Base-by-base conservation (phyloP, 1,139 yeast genomes). In the Saccharomyces hybrid region DNA sequence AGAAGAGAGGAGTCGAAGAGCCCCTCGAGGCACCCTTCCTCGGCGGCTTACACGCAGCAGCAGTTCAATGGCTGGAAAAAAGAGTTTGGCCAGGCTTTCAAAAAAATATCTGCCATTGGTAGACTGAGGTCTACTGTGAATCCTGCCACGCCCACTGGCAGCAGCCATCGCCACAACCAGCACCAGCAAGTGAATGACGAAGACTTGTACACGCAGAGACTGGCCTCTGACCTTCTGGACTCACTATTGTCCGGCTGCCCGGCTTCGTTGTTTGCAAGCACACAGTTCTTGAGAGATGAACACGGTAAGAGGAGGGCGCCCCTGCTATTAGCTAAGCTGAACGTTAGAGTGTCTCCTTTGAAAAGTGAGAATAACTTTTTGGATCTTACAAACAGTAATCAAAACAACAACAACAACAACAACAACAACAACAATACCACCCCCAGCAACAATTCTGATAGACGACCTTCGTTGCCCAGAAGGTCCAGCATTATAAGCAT, bases 241-340 rank as follows among this genome's bases (percentile, higher is more conserved):
- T 80, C 88, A 48, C 74, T 90, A 57, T 63, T 81, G 1, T 75
- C 88, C 5, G 96, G 88, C n/a, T 78, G 86, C 4, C 95, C 97
- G 0, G 87, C 93, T 3, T 86, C 89, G 0, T 74, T 88, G 56
- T 76, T 90, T 53, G 76, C 90, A 14, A 91, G 95, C 1, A 82
- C 95, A 1, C 79, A 85, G 53, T 81, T 93, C 57, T 75, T 84
- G 51, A 80, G 82, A 54, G 97, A 90, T 69, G 97, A 88, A 57
- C 81, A 80, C 59, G 90, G 88, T 7, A 79, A 81, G 30, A 80
- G 84, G 52, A 79, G 96, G 57, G 95, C 96, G 0, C 97, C 99
- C 0, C 76, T 91, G 48, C 72, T 93, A 49, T 71, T 90, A 44
- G 84, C 88, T 13, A 80, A 90, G 67, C 69, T 93, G 49, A 86